Evolutionary conservation across 192 early-diverging fungal species (phyloP).

Genomic region (Gonapodya sp.): DNA sequence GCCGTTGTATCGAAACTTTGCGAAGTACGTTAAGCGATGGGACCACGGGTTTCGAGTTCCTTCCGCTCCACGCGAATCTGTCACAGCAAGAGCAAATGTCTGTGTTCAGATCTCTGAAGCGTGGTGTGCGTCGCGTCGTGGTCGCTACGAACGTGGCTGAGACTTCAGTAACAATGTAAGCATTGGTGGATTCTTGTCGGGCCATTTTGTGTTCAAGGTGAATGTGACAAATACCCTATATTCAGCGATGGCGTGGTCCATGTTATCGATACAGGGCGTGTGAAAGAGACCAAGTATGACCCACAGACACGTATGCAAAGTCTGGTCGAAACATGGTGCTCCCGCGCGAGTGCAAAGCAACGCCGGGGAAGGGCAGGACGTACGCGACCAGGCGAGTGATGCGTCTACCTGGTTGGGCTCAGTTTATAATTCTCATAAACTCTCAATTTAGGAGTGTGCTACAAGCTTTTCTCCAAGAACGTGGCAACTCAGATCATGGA

Average conservation of each 20-base stretch:
- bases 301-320: not conserved
- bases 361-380: constrained; percentile 15
- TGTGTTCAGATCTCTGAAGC: not conserved
- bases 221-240: not conserved
- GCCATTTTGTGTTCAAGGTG: too few species aligned
- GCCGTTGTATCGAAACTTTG: constrained; percentile 13
- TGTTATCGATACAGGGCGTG: constrained; percentile 14
- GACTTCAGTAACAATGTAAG: constrained; percentile 11
- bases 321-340: constrained; percentile 26
- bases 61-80: constrained; percentile 13
- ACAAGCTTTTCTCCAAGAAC: constrained; percentile 2
- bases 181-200: too few species aligned
- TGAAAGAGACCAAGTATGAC: constrained; percentile 14
- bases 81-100: constrained; percentile 10
- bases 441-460: constrained; percentile 1
- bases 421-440: too few species aligned
- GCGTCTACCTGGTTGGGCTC: too few species aligned
- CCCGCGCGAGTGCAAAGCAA: constrained; percentile 30
- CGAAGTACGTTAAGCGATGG: constrained; percentile 10
- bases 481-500: not conserved
- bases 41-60: constrained; percentile 16
- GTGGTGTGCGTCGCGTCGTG: constrained; percentile 9
- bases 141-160: constrained; percentile 14
- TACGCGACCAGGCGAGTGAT: constrained; percentile 7
- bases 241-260: constrained; percentile 10